Base-by-base conservation (phyloP, 1,139 yeast genomes). In the Blastobotrys capitulatus region DNA sequence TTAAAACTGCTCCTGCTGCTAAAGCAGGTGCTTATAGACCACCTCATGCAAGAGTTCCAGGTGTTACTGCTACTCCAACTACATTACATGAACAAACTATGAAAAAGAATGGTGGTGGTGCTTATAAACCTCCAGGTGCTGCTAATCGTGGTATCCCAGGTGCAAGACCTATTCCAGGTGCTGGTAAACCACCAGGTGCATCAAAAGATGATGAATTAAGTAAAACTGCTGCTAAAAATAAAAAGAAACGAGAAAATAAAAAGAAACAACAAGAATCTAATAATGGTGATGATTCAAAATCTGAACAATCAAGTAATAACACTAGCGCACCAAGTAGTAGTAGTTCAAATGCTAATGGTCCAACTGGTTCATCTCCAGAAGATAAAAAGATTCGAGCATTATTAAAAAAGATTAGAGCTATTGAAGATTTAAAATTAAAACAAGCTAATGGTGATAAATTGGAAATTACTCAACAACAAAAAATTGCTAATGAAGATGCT, bases 341-440 rank as follows among this genome's bases (percentile, higher is more conserved):
- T 16, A 29, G 18, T 16, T 20, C 39, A 9, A 47, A 63, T 13
- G 25, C n/a, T 25, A 22, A 25, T 25, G 55, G 65, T 8, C 60
- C 67, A 6, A 47, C 55, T 19, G 58, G 59, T 4, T 57, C 54
- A 27, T 56, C 61, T 10, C 70, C 83, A 25, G 97, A 90, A 69
- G 97, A 92, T 60, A 92, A 90, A 75, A 89, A 89, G 70, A 83
- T 88, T 57, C 80, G 98, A 65, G 83, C 95, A 25, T 77, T 92
- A 64, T 76, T 90, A 67, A 92, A 92, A 73, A 94, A 94, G 70
- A 77, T 92, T 57, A 79, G 97, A 63, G 97, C 98, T 13, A 92
- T 92, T 58, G 96, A 90, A 67, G 82, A 82, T 47, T 78, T 94
- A 62, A 90, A 90, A 68, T 79, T 79, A 76, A 86, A 90, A 64